Evolutionary conservation across 768 basidiomycete genomes (phyloP), one percentile per base, ranked within the genome.

Genomic region (Ramaria sp.): DNA sequence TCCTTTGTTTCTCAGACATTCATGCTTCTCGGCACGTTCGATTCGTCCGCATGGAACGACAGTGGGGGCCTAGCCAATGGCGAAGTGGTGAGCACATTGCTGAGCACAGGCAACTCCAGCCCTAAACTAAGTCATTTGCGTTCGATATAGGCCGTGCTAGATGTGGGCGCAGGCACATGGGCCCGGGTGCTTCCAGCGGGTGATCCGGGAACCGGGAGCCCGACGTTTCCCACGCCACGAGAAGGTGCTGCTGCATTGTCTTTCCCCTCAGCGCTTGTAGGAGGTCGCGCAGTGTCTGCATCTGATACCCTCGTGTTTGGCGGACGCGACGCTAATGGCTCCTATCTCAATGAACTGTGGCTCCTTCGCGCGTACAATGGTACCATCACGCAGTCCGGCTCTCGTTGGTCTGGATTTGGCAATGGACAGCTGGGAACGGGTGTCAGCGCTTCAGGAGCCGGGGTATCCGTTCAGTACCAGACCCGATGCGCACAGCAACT

Each of bases 291-390:
- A 22, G 66, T 63, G 22, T 63, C 63, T 19, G 78, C 77, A 19
- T 74, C 86, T 24, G 89, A 91, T 64, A 84, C 80, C 17, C 76
- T 91, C 46, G 79, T 91, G 10, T 91, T 88, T 61, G 89, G 89
- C 34, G 89, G 89, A 41, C 77, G 78, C 62, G 86, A 88, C 65
- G 71, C 73, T 45, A 66, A 71, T 55, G 88, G 88, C 13, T 78
- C 72, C 24, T 83, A 86, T 64, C 73, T 89, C 3, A 77, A 81
- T 41, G 89, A 91, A 56, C 64, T 91, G 11, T 91, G 89, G 89
- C 66, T 91, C 7, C 73, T 91, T 59, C 74, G 89, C 53, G 78
- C 86, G 4, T 91, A 90, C 67, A 74, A 76, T 59, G 83, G 75
- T n/a, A 68, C 75, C 33, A 64, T 87, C 55, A 77, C 77, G n/a